Conservation (phyloP, 345 rosid species). For the Geranium rotundifolium region DNA sequence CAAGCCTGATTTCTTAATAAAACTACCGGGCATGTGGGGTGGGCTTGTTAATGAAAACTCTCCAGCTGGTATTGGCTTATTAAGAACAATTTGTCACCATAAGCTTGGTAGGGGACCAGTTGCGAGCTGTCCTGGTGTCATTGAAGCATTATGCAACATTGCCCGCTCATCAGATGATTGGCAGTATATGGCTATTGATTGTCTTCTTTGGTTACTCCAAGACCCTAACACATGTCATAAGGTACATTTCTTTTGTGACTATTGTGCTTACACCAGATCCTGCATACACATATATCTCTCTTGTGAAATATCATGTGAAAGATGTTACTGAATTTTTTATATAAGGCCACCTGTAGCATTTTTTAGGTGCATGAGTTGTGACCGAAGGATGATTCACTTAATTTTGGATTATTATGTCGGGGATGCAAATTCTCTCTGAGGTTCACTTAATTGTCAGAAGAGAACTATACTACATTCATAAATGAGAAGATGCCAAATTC, state of each 20-base stretch:
- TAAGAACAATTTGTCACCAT: slow-evolving; percentile 92
- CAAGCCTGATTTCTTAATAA: slow-evolving; percentile 82
- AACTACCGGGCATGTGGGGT: slow-evolving; percentile 99
- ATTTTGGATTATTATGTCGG: neutral
- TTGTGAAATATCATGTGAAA: neutral
- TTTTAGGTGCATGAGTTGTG: neutral
- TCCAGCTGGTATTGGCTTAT: slow-evolving; percentile 92
- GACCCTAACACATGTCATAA: slow-evolving; percentile 80
- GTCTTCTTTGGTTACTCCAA: slow-evolving; percentile 96
- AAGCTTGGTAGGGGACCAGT: slow-evolving; percentile 91
- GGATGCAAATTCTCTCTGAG: neutral
- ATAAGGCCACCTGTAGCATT: neutral
- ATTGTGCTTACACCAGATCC: no score
- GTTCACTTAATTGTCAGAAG: neutral
- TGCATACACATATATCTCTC: no score
- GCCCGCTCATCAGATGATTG: slow-evolving; percentile 99
- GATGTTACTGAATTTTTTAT: neutral
- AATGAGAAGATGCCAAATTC: neutral
- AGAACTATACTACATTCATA: neutral
- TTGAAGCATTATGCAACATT: slow-evolving; percentile 80
- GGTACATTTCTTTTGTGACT: slow-evolving; percentile 22
- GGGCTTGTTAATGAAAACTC: slow-evolving; percentile 98
- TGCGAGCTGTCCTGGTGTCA: slow-evolving; percentile 70
- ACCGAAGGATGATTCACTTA: no score
- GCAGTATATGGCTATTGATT: slow-evolving; percentile 97